phyloP scores from a whole-genome alignment of 768 basidiomycete species.

The Termitomyces bulborhizus region DNA sequence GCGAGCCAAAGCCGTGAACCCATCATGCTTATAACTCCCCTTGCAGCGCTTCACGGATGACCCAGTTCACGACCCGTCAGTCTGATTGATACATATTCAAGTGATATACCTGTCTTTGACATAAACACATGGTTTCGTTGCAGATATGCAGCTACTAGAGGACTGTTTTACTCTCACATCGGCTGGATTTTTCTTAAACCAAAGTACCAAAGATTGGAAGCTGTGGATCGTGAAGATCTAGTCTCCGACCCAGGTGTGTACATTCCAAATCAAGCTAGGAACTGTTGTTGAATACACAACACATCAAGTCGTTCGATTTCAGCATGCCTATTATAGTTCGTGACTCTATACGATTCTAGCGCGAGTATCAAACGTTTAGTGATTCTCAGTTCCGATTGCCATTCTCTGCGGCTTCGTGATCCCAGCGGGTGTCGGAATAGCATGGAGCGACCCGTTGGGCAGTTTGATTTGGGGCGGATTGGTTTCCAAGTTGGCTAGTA shows the following conservation, averaged over 20 bases:
- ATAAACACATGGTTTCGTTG: neutral
- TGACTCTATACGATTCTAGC: neutral
- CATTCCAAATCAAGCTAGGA: neutral
- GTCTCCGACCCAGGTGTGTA: constrained; percentile 58
- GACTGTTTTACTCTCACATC: constrained; percentile 72
- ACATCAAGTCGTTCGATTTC: neutral
- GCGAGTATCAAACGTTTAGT: neutral
- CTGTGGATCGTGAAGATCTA: constrained; percentile 65
- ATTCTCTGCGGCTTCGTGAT: constrained; percentile 28
- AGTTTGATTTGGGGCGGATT: constrained; percentile 69
- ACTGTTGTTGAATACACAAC: neutral
- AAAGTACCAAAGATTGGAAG: constrained; percentile 50
- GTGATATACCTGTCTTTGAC: neutral
- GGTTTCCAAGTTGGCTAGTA: constrained; percentile 54
- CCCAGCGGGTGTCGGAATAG: constrained; percentile 47
- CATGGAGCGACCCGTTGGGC: constrained; percentile 62
- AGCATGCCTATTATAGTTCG: neutral
- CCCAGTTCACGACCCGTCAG: constrained; percentile 1
- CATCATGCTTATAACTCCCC: neutral
- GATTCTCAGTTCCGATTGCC: neutral
- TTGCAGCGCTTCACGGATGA: constrained; percentile 1
- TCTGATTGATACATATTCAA: neutral
- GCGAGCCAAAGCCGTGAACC: neutral
- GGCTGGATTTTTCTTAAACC: constrained; percentile 86
- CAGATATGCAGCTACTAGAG: constrained; percentile 69